These are phyloP conservation scores for Crucibulum parvulum DNA, from an alignment of 1,284 basidiomycete species.

Conservation along the genomic window DNA sequence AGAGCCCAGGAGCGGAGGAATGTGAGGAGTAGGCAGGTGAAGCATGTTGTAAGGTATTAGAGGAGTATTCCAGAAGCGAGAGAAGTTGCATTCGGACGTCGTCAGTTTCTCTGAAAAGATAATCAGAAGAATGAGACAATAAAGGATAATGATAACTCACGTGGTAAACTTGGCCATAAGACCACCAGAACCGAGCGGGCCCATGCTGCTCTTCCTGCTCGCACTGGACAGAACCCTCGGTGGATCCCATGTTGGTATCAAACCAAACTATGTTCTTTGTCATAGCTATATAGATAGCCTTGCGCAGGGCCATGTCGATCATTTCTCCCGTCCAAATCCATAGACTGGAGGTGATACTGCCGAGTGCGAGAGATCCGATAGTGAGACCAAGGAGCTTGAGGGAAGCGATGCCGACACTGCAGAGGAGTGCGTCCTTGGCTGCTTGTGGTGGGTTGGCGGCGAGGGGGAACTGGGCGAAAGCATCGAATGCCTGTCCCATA, in stretches of 20 bases:
- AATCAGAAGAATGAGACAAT: background rate
- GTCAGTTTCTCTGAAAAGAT: background rate
- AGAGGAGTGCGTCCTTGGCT: conserved; percentile 62
- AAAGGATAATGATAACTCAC: conserved; percentile 49
- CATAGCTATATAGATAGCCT: conserved; percentile 75
- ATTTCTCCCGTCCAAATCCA: conserved; percentile 93
- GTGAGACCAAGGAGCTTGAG: conserved; percentile 60
- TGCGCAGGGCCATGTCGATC: conserved; percentile 75
- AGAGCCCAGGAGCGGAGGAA: background rate
- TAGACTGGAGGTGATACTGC: conserved; percentile 79
- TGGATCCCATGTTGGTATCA: conserved; percentile 50
- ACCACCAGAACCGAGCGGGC: conserved; percentile 86
- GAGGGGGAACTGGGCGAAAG: conserved; percentile 71
- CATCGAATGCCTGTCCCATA: conserved; percentile 86
- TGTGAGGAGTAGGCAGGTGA: conserved; percentile 50
- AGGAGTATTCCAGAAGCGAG: background rate
- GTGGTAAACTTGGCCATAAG: conserved; percentile 94
- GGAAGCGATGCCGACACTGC: conserved; percentile 63
- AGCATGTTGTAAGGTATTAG: conserved; percentile 22
- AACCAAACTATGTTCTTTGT: conserved; percentile 27
- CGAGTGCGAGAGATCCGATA: conserved; percentile 72
- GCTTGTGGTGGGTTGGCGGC: conserved; percentile 49
- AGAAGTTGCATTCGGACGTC: background rate
- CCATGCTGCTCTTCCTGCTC: conserved; percentile 54
- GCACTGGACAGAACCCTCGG: conserved; percentile 44